Evolutionary conservation across 1,284 basidiomycete species (phyloP), one percentile per base, ranked within the genome.

Genomic region (Ceratobasidium sp.): DNA sequence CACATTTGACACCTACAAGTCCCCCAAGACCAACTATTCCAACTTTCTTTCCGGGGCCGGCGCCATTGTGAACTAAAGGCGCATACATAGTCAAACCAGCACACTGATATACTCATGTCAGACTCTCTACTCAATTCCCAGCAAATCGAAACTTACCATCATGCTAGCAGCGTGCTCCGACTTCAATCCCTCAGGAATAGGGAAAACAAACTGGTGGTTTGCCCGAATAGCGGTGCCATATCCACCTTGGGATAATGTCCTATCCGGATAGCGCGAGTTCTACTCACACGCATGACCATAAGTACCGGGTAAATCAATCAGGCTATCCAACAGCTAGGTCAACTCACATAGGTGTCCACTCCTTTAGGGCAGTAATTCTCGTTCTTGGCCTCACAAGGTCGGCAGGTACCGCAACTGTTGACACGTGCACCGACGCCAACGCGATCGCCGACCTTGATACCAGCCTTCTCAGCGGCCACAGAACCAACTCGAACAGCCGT

Each of bases 61-160:
- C 85, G 47, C 88, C 88, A 81, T 91, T 88, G 56, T 88, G 84
- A 65, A 87, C 85, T 7, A 93, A 83, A 1, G 91, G 91, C 0
- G 89, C 90, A 83, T 85, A 92, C 51, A 89, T 86, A 8, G 91
- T 92, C 27, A 92, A 81, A 63, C 91, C 91, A 4, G 85, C 91
- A 79, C 91, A 92, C 74, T 74, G 14, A 45, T 44, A 64, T 7
- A 6, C 27, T 5, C 41, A 11, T n/a, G 48, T 63, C 51, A 67
- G 36, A 17, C 44, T 22, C 36, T 4, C 31, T 8, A 69, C 45
- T 15, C 19, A 36, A 29, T 48, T 79, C 81, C 76, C 22, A 27
- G 27, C 36, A 47, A 6, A 44, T 11, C 17, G 19, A 47, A 59
- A 41, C 63, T 48, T 62, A 50, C 45, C 69, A 82, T 79, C 80